These are phyloP conservation scores for Chenopodium suecicum DNA, from an alignment of 148 eudicot genomes.

Conservation along the genomic window DNA sequence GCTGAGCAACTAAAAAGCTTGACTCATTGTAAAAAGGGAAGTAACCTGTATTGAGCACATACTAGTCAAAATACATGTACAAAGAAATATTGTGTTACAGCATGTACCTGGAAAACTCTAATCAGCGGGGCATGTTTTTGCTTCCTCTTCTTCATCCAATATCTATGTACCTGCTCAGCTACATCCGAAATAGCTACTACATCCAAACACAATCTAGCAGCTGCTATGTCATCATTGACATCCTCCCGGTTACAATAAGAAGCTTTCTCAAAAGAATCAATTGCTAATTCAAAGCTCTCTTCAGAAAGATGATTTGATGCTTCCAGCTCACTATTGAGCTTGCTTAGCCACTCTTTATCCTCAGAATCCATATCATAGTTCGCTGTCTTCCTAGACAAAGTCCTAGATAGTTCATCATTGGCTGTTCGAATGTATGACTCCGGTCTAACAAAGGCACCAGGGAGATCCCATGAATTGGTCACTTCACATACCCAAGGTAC, in stretches of 20 bases:
- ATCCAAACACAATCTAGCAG: slow-evolving; percentile 42
- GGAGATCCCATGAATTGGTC: slow-evolving; percentile 22
- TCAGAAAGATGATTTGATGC: slow-evolving; percentile 40
- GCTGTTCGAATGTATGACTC: slow-evolving; percentile 55
- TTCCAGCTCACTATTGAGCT: slow-evolving; percentile 43
- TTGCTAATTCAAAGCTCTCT: slow-evolving; percentile 65
- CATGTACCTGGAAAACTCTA: slow-evolving; percentile 72
- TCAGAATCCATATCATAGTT: slow-evolving; percentile 82
- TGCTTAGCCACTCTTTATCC: slow-evolving; percentile 74
- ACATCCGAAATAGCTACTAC: slow-evolving; percentile 48
- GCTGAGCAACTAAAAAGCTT: neutral
- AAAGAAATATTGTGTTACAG: neutral
- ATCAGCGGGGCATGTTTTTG: slow-evolving; percentile 52
- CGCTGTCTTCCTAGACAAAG: slow-evolving; percentile 54
- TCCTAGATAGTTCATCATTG: slow-evolving; percentile 76
- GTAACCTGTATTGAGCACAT: neutral
- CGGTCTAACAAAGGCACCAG: slow-evolving; percentile 46
- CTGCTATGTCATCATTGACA: slow-evolving; percentile 41
- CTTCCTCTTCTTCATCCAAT: slow-evolving; percentile 66
- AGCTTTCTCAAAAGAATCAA: slow-evolving; percentile 86
- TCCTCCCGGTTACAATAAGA: slow-evolving; percentile 48
- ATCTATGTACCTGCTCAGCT: slow-evolving; percentile 48
- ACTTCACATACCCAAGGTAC: slow-evolving; percentile 77
- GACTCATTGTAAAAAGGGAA: too few species aligned
- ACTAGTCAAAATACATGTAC: neutral